Evolutionary conservation across 305 asterid genomes (phyloP).

Genomic region (Striga hermonthica): DNA sequence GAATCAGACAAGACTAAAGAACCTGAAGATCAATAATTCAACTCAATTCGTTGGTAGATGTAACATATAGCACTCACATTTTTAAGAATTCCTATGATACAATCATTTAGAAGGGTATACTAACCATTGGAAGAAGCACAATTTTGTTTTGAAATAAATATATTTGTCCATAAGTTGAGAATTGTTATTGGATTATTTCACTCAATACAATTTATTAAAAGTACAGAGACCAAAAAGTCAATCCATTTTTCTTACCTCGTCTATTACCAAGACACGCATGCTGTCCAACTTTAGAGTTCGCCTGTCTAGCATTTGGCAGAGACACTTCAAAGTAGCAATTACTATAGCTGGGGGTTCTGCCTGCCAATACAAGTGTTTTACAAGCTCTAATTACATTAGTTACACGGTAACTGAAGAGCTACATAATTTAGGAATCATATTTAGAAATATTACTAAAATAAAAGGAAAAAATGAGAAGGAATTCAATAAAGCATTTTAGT

Average conservation of each 20-base stretch:
- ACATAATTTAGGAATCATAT: neutral
- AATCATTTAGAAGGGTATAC: no score
- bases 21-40: no score
- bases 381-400: neutral
- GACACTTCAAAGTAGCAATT: constrained; percentile 83
- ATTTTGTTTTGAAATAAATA: no score
- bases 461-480: neutral
- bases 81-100: no score
- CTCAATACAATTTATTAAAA: constrained; percentile 8
- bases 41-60: no score
- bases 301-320: constrained; percentile 84
- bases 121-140: no score
- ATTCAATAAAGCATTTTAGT: neutral
- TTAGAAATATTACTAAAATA: neutral
- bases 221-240: constrained; percentile 17
- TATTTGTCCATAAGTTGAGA: no score
- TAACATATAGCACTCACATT: no score
- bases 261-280: constrained; percentile 80
- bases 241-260: constrained; percentile 59
- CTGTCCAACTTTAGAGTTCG: constrained; percentile 63
- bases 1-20: no score
- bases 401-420: constrained; percentile 15
- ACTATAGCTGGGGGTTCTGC: constrained; percentile 84
- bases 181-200: neutral
- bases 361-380: constrained; percentile 41